A percentile compares a stretch with the other conserved stretches of the same genome.
Evolutionary conservation across 805 yeast species (phyloP).

Genomic region (Candida anglica): DNA sequence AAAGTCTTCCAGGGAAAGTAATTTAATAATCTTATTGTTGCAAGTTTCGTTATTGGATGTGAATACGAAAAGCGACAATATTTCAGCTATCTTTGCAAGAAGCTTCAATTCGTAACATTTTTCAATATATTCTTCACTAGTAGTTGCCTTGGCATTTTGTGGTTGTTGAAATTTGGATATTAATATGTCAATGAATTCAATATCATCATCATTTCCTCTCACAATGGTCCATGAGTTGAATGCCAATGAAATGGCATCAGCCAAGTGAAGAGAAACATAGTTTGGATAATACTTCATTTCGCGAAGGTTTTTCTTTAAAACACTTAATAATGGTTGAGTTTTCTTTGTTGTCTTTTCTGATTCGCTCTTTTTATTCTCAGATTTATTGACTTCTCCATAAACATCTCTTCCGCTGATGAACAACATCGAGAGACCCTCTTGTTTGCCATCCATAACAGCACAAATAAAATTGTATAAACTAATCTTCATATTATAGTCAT

Average conservation of each 20-base stretch:
- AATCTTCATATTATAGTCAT: conserved; percentile 49
- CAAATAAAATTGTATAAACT: conserved; percentile 62
- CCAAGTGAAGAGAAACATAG: conserved; percentile 58
- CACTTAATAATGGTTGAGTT: conserved; percentile 37
- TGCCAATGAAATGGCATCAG: conserved; percentile 72
- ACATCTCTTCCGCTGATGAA: conserved; percentile 60
- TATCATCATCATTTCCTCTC: conserved; percentile 48
- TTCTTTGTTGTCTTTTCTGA: no score
- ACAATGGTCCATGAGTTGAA: conserved; percentile 75
- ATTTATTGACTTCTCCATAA: conserved; percentile 29
- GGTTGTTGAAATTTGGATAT: conserved; percentile 26
- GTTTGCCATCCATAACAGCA: conserved; percentile 64
- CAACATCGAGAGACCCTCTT: conserved; percentile 71
- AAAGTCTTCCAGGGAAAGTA: conserved; percentile 37
- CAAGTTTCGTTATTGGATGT: conserved; percentile 46
- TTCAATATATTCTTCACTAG: conserved; percentile 21
- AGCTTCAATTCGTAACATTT: conserved; percentile 54
- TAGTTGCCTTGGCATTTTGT: not conserved
- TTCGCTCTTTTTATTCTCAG: no score
- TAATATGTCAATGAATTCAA: conserved; percentile 41
- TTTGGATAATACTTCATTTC: conserved; percentile 54
- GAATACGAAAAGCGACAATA: conserved; percentile 68
- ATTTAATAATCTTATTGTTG: conserved; percentile 37
- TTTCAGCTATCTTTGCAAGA: conserved; percentile 67
- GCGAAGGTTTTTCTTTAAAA: conserved; percentile 52